Evolutionary conservation across 2,329 filamentous ascomycete genomes (phyloP).

Genomic region (Cordyceps javanica): DNA sequence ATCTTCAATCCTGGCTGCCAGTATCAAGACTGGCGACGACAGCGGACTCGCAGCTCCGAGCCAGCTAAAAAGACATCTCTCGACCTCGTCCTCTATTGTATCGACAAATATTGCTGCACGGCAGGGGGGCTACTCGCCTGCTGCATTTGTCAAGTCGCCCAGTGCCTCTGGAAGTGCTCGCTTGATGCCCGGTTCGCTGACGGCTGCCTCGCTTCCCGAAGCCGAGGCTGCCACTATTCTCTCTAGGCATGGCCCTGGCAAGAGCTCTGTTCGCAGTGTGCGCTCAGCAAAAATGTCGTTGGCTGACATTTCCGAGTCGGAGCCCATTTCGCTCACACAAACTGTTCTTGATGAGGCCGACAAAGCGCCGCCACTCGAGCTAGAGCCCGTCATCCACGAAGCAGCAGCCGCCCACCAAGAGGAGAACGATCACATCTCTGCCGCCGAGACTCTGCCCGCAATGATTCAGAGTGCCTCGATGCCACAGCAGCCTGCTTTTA

Average conservation of each 20-base stretch:
- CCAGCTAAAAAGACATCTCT: constrained; percentile 37
- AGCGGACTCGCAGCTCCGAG: constrained; percentile 19
- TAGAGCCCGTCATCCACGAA: constrained; percentile 13
- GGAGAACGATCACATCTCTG: constrained; percentile 10
- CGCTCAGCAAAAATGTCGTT: constrained; percentile 46
- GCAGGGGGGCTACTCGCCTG: constrained; percentile 64
- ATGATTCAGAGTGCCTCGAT: constrained; percentile 19
- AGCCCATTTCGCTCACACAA: constrained; percentile 44
- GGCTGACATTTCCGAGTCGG: constrained; percentile 52
- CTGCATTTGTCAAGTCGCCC: constrained; percentile 62
- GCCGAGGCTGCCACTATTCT: constrained; percentile 34
- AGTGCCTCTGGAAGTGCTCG: constrained; percentile 54
- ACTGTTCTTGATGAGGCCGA: constrained; percentile 51
- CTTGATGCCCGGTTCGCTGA: constrained; percentile 49
- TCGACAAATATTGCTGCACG: constrained; percentile 62
- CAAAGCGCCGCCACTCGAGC: constrained; percentile 27
- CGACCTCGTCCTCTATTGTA: constrained; percentile 56
- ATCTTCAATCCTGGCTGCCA: constrained; percentile 54
- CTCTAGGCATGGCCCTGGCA: constrained; percentile 49
- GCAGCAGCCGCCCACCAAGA: constrained; percentile 21
- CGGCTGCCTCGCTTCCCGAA: constrained; percentile 33
- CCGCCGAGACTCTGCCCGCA: constrained; percentile 27
- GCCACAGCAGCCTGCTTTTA: background rate
- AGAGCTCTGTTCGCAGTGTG: constrained; percentile 45
- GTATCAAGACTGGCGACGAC: constrained; percentile 26